Base-by-base conservation (phyloP, 768 basidiomycete species). In the Mycena sanguinolenta region DNA sequence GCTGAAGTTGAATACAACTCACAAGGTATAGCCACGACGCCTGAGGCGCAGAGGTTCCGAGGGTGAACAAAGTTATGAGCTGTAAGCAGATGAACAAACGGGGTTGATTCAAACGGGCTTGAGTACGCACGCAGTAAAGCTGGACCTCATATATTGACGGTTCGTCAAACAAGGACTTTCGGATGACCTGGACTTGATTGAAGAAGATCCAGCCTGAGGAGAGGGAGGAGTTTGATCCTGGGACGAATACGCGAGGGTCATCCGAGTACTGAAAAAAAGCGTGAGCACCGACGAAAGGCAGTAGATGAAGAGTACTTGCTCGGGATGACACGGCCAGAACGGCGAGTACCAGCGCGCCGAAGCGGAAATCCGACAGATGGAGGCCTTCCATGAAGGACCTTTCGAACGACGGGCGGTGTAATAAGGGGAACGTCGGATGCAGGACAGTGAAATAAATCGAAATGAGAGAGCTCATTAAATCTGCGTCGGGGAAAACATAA, bases 121-220 rank as follows among this genome's bases (percentile, higher is more conserved):
- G 53, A 57, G 4, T n/a, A 76, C 87, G 66, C 76, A 91, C 90
- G 75, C 85, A 84, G 74, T 89, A 90, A 25, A 84, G 85, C 76
- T 97, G 95, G 27, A 97, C 80, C 73, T 94, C 93, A 75, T 89
- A 89, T 61, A 95, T 74, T 7, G 85, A 82, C 2, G 91, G 87
- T 16, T 86, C 84, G 0, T 87, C 83, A 23, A 91, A 82, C 38
- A 93, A 79, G 0, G 84, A 85, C 76, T 87, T 88, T 67, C 88
- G 85, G 62, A 91, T 84, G 67, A 88, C 83, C 61, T 91, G 87
- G 6, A 94, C 87, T 77, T 92, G 90, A 27, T 80, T 75, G 69
- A 89, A 88, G 75, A 86, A 92, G 73, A 85, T 85, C 89, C 90
- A 92, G 0, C 90, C 90, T 25, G 84, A 78, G 13, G 87, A 87